Evolutionary conservation across 2,329 filamentous ascomycete genomes (phyloP), one percentile per base, ranked within the genome.

Genomic region (Diaporthe sp.): DNA sequence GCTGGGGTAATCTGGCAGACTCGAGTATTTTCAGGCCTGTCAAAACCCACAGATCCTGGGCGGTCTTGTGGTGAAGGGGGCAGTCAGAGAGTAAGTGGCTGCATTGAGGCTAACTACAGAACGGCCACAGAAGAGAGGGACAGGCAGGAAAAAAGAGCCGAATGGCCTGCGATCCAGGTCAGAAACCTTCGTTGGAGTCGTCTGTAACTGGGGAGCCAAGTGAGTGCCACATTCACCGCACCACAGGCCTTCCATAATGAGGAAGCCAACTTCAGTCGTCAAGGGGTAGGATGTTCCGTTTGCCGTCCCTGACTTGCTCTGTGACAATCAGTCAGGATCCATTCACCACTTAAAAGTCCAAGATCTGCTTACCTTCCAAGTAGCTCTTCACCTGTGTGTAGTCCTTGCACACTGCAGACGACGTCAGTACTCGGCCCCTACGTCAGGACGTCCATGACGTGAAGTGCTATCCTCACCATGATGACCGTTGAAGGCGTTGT

Each of bases 401-500:
- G 62, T 80, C 77, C 73, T 80, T 80, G 70, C 78, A 80, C 2
- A 78, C 79, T 80, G 62, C 7, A 1, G 13, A 53, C 31, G 9
- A 10, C 8, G 39, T 76, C 17, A 77, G 75, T 49, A 62, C 9
- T 19, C 17, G 7, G n/a, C 8, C 28, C 4, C 28, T 10, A 1
- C 2, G 3, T 22, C 1, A 22, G 19, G 7, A 13, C n/a, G 25
- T n/a, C 17, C 9, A 31, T 28, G 44, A 49, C 28, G n/a, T 10
- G 15, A 22, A 17, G 17, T 15, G 55, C 19, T 9, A 17, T 37
- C 28, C 78, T 65, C 75, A 80, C 79, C 79, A 53, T 80, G 79
- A 4, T 73, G 75, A 1, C 79, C 79, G 60, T 78, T 77, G 75
- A 78, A 80, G 39, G 78, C 78, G n/a, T 78, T 79, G 34, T 79